Evolutionary conservation across 1,284 basidiomycete species (phyloP).

Genomic region (Cryptococcus floricola): DNA sequence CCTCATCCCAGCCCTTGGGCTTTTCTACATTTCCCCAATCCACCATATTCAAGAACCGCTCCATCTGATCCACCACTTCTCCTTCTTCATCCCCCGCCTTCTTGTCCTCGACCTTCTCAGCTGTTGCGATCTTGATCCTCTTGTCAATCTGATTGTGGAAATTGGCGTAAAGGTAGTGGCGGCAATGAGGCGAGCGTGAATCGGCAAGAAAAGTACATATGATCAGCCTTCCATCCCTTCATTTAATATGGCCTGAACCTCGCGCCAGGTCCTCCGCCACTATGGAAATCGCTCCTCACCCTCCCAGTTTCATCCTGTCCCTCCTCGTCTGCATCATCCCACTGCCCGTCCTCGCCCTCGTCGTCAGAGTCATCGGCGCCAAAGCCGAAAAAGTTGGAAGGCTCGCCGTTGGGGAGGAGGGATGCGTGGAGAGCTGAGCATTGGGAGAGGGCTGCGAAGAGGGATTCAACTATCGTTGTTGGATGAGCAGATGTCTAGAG

Average conservation of each 20-base stretch:
- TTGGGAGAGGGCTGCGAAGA: slow-evolving; percentile 81
- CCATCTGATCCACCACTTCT: slow-evolving; percentile 24
- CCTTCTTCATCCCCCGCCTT: slow-evolving; percentile 1
- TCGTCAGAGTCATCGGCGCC: slow-evolving; percentile 53
- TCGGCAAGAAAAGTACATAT: slow-evolving; percentile 2
- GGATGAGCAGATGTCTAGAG: neutral
- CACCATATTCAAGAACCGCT: slow-evolving; percentile 26
- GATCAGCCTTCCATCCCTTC: neutral
- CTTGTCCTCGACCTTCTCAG: neutral
- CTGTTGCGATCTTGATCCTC: slow-evolving; percentile 1
- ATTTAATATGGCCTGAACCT: slow-evolving; percentile 82
- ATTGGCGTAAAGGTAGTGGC: too few relatives aligned
- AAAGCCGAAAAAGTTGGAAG: slow-evolving; percentile 43
- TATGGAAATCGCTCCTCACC: slow-evolving; percentile 87
- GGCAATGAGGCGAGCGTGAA: neutral
- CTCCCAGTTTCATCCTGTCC: slow-evolving; percentile 69
- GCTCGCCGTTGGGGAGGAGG: slow-evolving; percentile 56
- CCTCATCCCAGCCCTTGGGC: slow-evolving; percentile 25
- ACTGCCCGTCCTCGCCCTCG: slow-evolving; percentile 23
- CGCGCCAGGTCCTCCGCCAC: slow-evolving; percentile 55
- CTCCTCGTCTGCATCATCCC: slow-evolving; percentile 21
- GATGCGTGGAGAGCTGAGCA: slow-evolving; percentile 85
- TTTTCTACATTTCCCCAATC: slow-evolving; percentile 30
- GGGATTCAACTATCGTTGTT: slow-evolving; percentile 63
- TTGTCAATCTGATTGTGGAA: neutral